Evolutionary conservation across 768 basidiomycete species (phyloP), one percentile per base, ranked within the genome.

Genomic region (Boletus coccyginus): DNA sequence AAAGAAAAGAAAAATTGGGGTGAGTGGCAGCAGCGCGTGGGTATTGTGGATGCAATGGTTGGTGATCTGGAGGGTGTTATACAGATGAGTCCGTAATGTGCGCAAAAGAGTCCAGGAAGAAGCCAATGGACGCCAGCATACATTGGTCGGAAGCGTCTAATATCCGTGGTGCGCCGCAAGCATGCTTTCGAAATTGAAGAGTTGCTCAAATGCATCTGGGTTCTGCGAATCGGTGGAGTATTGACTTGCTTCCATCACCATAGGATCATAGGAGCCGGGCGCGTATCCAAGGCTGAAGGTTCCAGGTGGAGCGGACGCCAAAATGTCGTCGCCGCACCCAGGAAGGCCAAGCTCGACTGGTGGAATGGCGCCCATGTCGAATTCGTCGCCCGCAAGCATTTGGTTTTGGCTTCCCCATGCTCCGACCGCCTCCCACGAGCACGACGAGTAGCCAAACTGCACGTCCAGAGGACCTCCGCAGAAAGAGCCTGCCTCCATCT

Each of bases 341-440:
- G 80, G 75, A 57, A 81, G 66, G 16, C 82, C 82, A 51, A 87
- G 74, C 58, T 86, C 80, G 67, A 87, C 78, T 0, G 86, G 81
- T 3, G 85, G 86, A 59, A 89, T 89, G 24, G 83, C 73, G 61
- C 64, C 72, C 59, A 89, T 69, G 64, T 88, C 86, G 66, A 88
- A 89, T 71, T 88, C 87, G 67, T 86, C 84, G 53, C 77, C 78
- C 39, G 73, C 73, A 44, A 88, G 71, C 53, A 74, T 60, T 47
- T 72, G 68, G 61, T 59, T 24, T 62, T 77, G 56, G 67, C 64
- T 65, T 8, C 66, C 68, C 75, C 76, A 77, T 51, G 71, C 55
- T 31, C 65, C 51, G 32, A 64, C 60, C 7, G 66, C 53, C 4
- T 67, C 68, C 72, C 74, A 77, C 47, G 70, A 61, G 57, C 69